Base-by-base conservation (phyloP, 2,329 filamentous ascomycete genomes). In the Aaosphaeria arxii region DNA sequence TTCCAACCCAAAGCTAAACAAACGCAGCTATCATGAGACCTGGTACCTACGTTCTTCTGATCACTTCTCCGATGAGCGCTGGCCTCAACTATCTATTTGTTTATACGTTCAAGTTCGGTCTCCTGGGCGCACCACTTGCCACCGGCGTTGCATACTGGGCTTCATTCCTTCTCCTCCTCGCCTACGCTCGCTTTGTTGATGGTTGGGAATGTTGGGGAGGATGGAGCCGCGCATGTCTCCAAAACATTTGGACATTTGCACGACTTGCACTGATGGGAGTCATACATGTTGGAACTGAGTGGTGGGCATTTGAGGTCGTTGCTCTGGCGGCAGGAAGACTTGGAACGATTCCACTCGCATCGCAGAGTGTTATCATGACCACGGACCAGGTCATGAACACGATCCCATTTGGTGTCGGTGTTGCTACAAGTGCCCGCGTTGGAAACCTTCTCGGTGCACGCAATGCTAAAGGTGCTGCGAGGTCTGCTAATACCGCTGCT, bases 271-370 rank as follows among this genome's bases (percentile, higher is more conserved):
- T 87, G 11, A 75, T 95, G 0, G 91, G 90, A 0, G 77, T 95
- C 39, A 72, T 95, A 4, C 90, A 95, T 54, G 88, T 95, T 5
- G 91, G 89, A 4, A 94, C 89, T 0, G 91, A 95, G 70, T 95
- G 89, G 90, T 95, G 90, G 90, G 91, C 90, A 0, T 95, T 95
- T 59, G 90, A 95, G 70, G 92, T 95, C 55, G 89, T 95, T 1
- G 89, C 89, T 1, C 79, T 95, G 0, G 88, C 87, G 2, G 89
- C 90, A 5, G 90, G 90, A 1, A 81, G 85, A 33, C 79, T 95
- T 0, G 91, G 91, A 4, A 91, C 88, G 0, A 73, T 91, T 32
- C 80, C 89, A 0, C 77, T 95, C 0, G 90, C 90, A 1, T 88
- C 90, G 0, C 90, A 95, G 69, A 88, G 84, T 42, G 88, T 95